Percentiles rank a stretch among this genome's conserved stretches.
These are phyloP conservation scores for Alopecurus myosuroides DNA, from an alignment of 176 grass and related monocot species.

Conservation along the genomic window DNA sequence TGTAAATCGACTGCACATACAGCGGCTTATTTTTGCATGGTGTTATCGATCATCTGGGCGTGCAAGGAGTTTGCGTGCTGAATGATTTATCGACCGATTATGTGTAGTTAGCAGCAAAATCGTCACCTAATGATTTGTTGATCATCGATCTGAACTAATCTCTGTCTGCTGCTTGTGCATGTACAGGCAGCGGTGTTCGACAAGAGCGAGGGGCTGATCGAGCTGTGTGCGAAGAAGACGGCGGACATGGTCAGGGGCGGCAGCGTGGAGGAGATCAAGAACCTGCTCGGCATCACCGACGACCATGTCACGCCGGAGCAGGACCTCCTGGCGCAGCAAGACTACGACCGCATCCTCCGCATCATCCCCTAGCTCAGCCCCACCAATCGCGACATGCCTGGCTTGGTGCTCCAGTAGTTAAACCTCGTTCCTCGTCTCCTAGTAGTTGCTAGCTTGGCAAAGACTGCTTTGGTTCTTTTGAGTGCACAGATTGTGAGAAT, in stretches of 20 bases:
- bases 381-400: not conserved
- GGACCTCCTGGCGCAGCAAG: not conserved
- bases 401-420: not conserved
- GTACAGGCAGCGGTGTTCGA: too few species aligned
- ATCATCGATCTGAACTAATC: not conserved
- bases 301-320: not conserved
- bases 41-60: too few species aligned
- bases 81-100: not conserved
- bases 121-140: not conserved
- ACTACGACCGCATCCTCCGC: not conserved
- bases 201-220: too few species aligned
- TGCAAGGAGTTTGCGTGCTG: not conserved
- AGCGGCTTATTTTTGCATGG: too few species aligned
- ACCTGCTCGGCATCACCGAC: not conserved
- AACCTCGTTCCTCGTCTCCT: not conserved
- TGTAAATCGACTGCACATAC: too few species aligned
- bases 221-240: not conserved
- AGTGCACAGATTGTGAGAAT: too few species aligned
- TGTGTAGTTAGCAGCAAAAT: not conserved
- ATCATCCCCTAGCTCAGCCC: not conserved
- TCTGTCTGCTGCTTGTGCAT: not conserved
- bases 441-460: not conserved
- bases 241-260: not conserved
- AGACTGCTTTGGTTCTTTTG: not conserved
- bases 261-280: not conserved